A percentile compares a stretch with the other conserved stretches of the same genome.
Conservation (phyloP, 305 asterid species). For the Rubia occidens region DNA sequence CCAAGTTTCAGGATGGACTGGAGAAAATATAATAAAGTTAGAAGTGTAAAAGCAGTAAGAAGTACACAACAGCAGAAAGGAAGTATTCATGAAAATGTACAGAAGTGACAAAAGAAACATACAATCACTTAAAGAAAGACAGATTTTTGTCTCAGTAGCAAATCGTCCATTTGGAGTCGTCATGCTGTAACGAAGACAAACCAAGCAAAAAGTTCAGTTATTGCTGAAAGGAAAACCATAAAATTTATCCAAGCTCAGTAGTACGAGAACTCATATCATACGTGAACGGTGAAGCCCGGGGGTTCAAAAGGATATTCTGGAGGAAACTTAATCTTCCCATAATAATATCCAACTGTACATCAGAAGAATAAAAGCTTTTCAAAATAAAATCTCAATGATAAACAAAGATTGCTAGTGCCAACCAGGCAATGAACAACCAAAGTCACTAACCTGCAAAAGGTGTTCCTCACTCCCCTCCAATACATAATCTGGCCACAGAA, state of each 20-base stretch:
- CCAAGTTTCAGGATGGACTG: slow-evolving; percentile 52
- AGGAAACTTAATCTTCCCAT: slow-evolving; percentile 93
- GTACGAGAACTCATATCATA: slow-evolving; percentile 17
- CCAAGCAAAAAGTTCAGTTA: not conserved
- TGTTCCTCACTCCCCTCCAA: slow-evolving; percentile 99
- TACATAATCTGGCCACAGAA: slow-evolving; percentile 67
- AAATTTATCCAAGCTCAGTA: slow-evolving; percentile 8
- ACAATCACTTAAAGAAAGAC: slow-evolving; percentile 86
- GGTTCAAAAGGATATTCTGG: slow-evolving; percentile 94
- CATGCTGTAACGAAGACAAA: slow-evolving; percentile 40
- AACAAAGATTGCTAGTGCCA: slow-evolving; percentile 3
- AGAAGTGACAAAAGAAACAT: slow-evolving; percentile 16
- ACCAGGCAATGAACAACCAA: slow-evolving; percentile 12
- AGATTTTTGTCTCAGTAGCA: slow-evolving; percentile 79
- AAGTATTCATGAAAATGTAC: slow-evolving; percentile 2
- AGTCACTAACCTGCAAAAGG: slow-evolving; percentile 80
- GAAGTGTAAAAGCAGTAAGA: slow-evolving; percentile 4
- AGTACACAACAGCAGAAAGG: not conserved
- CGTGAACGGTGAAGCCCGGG: slow-evolving; percentile 95
- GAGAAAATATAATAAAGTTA: not conserved
- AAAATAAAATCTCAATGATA: not conserved
- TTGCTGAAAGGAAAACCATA: slow-evolving; percentile 7
- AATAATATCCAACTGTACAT: slow-evolving; percentile 76
- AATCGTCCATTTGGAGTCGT: slow-evolving; percentile 77
- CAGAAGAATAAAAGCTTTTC: not conserved